A percentile compares a stretch with the other conserved stretches of the same genome.
Evolutionary conservation across 768 basidiomycete genomes (phyloP).

Genomic region (Hortiboletus flavorubellus): DNA sequence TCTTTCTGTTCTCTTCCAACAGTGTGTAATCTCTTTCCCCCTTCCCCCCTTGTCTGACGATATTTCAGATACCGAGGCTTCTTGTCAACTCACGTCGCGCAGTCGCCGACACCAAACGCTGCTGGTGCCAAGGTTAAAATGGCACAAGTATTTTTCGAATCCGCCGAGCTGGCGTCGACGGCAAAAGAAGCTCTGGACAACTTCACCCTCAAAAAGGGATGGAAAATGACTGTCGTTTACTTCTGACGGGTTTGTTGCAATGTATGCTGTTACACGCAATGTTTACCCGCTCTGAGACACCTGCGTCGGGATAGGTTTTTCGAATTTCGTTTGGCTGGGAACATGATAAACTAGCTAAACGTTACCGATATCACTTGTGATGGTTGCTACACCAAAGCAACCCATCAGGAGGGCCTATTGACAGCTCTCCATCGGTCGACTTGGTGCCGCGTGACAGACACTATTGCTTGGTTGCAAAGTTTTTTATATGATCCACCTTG

Average conservation of each 20-base stretch:
- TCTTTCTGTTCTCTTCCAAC: slow-evolving; percentile 84
- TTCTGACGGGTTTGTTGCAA: slow-evolving; percentile 34
- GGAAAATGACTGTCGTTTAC: slow-evolving; percentile 78
- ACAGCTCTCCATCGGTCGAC: neutral
- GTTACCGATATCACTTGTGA: neutral
- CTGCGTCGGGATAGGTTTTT: slow-evolving; percentile 24
- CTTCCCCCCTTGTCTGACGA: neutral
- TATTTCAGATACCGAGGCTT: slow-evolving; percentile 76
- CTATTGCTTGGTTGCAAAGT: neutral
- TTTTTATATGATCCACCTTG: neutral
- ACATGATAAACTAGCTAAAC: neutral
- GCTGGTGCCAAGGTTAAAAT: slow-evolving; percentile 68
- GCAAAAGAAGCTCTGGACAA: slow-evolving; percentile 84
- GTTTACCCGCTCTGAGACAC: slow-evolving; percentile 37
- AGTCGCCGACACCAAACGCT: slow-evolving; percentile 65
- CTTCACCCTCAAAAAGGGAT: slow-evolving; percentile 83
- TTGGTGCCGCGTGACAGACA: neutral
- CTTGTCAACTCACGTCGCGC: slow-evolving; percentile 64
- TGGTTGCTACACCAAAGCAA: neutral
- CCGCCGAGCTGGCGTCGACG: slow-evolving; percentile 64
- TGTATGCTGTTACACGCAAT: slow-evolving; percentile 9
- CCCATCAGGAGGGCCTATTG: neutral
- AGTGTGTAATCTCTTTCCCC: slow-evolving; percentile 53
- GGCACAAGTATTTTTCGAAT: slow-evolving; percentile 78
- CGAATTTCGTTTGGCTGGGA: neutral